Conservation (phyloP, 2,329 filamentous ascomycete genomes). For the Aspergillus quadrilineatus region DNA sequence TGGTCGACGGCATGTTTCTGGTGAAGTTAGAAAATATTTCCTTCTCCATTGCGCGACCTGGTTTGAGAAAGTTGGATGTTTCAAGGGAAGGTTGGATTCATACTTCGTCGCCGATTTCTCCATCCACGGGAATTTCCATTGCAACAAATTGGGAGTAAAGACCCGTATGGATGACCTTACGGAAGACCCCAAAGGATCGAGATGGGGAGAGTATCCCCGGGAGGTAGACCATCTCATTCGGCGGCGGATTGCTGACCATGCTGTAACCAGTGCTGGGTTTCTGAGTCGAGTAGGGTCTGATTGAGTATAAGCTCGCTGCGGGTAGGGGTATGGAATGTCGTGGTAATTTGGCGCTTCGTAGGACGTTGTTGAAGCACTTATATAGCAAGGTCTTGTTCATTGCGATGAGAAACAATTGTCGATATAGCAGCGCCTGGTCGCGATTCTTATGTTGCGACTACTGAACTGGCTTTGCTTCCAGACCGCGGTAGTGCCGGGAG, state of each 20-base stretch:
- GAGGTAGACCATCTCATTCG: constrained; percentile 62
- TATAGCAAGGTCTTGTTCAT: not conserved
- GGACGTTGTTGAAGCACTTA: not conserved
- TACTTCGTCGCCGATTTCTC: constrained; percentile 67
- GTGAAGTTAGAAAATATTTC: not conserved
- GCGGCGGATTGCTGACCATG: constrained; percentile 39
- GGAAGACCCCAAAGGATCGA: constrained; percentile 60
- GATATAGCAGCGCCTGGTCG: not conserved
- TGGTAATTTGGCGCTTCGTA: not conserved
- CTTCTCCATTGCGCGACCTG: too few relatives aligned
- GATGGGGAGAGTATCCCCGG: constrained; percentile 55
- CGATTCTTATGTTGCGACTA: constrained; percentile 3
- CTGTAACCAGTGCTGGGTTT: constrained; percentile 1
- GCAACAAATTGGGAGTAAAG: constrained; percentile 63
- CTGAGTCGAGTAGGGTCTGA: not conserved
- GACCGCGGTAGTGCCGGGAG: not conserved
- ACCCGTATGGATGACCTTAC: constrained; percentile 62
- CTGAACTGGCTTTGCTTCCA: not conserved
- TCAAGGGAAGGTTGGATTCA: too few relatives aligned
- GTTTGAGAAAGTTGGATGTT: too few relatives aligned
- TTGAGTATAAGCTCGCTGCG: not conserved
- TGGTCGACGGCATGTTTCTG: constrained; percentile 61
- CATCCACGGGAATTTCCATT: constrained; percentile 63
- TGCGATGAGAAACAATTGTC: not conserved
- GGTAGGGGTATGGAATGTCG: not conserved